These are phyloP conservation scores for Lentinula detonsa DNA, from an alignment of 768 basidiomycete species.

Conservation along the genomic window DNA sequence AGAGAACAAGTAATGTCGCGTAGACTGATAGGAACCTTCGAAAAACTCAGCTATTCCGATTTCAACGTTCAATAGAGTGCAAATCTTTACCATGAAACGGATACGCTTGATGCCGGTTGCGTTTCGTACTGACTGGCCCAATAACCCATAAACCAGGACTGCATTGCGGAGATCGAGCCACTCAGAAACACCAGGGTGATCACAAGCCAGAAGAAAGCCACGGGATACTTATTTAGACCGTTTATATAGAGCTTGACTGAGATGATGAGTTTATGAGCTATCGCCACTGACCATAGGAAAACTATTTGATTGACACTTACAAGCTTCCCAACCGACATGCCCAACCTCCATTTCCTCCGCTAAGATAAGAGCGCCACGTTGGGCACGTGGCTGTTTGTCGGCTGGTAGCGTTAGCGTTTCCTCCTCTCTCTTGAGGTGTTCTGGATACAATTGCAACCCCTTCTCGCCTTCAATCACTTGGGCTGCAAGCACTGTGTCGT, in stretches of 20 bases:
- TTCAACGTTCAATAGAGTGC: no score
- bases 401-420: neutral
- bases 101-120: constrained; percentile 3
- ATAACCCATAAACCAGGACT: constrained; percentile 20
- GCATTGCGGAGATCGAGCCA: neutral
- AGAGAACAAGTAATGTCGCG: neutral
- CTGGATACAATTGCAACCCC: neutral
- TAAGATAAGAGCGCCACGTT: constrained; percentile 35
- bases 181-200: neutral
- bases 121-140: constrained; percentile 14
- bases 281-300: neutral
- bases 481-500: neutral
- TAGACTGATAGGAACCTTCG: constrained; percentile 1
- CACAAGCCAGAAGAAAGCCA: constrained; percentile 12
- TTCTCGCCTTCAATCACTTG: neutral
- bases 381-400: neutral
- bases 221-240: constrained; percentile 14
- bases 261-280: neutral
- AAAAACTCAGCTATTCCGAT: neutral
- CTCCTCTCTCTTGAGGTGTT: neutral
- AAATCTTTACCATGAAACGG: constrained; percentile 5
- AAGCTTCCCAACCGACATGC: constrained; percentile 32
- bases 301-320: constrained; percentile 9
- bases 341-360: constrained; percentile 42
- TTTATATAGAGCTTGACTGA: constrained; percentile 18